A percentile compares a stretch with the other conserved stretches of the same genome.
phyloP scores from a whole-genome alignment of 495 filamentous ascomycete species.

The Hypoxylon intermedium region DNA sequence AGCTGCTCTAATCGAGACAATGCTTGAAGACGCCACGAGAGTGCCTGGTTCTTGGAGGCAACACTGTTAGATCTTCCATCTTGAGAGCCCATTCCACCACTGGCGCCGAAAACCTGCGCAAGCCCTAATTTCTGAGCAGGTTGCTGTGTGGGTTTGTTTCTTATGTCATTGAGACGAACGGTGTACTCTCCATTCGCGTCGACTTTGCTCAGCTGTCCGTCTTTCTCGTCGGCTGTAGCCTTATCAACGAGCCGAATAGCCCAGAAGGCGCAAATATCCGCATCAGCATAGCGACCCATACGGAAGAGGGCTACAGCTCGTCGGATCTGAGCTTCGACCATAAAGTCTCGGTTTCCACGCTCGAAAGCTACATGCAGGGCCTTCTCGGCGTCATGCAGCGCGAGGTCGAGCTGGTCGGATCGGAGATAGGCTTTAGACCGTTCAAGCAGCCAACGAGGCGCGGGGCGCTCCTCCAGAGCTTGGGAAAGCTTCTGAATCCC shows the following conservation, averaged over 20 bases:
- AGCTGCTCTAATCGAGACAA: slow-evolving; percentile 66
- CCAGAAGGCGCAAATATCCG: slow-evolving; percentile 72
- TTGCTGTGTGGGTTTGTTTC: slow-evolving; percentile 36
- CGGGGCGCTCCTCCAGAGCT: slow-evolving; percentile 72
- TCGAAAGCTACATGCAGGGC: slow-evolving; percentile 72
- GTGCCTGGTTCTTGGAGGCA: slow-evolving; percentile 37
- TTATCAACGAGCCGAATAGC: slow-evolving; percentile 63
- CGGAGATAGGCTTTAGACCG: slow-evolving; percentile 85
- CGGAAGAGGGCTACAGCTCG: slow-evolving; percentile 76
- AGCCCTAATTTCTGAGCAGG: slow-evolving; percentile 22
- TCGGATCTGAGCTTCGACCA: slow-evolving; percentile 81
- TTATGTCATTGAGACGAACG: slow-evolving; percentile 40
- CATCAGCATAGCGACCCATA: slow-evolving; percentile 76
- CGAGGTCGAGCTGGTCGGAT: slow-evolving; percentile 55
- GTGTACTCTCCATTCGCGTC: slow-evolving; percentile 51
- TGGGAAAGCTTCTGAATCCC: slow-evolving; percentile 78
- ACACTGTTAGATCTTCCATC: slow-evolving; percentile 11
- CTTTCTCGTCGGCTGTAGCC: slow-evolving; percentile 48
- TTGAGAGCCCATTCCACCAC: too few species aligned
- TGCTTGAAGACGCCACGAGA: slow-evolving; percentile 50
- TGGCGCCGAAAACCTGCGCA: slow-evolving; percentile 12
- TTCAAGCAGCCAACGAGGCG: slow-evolving; percentile 84
- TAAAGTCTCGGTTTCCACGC: slow-evolving; percentile 80
- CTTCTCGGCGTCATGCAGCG: slow-evolving; percentile 81
- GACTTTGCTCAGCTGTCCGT: slow-evolving; percentile 49